Evolutionary conservation across 2,329 filamentous ascomycete genomes (phyloP), one percentile per base, ranked within the genome.

Genomic region (Ophiostoma quercus): DNA sequence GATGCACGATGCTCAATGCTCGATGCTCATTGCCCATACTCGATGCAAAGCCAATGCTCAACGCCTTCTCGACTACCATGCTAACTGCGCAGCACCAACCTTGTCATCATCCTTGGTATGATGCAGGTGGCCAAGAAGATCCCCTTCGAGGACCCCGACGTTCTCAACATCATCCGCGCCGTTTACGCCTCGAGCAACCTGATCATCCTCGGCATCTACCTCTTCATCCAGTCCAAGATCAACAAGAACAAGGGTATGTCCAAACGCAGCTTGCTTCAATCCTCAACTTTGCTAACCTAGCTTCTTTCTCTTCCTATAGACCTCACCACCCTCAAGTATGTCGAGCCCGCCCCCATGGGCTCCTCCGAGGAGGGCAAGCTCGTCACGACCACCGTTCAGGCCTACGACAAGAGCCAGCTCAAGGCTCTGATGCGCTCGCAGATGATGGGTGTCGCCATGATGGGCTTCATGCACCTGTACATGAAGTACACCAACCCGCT

Each of bases 401-500:
- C 94, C 77, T 99, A 99, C 86, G 95, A 99, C 81, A 85, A 88
- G 77, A 83, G 86, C 76, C 94, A 98, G 84, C 86, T 98, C 78
- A 91, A 91, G 82, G 84, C 87, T 74, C 86, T 92, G 74, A 92
- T 94, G 86, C 95, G 95, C 81, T 87, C 90, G 74, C 94, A 98
- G 84, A 83, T 96, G 77, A 98, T 97, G 92, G 95, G 95, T 72
- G 85, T 99, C 71, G 94, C 87, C 80, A 99, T 99, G 94, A 98
- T 99, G 94, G 88, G 82, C 73, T 92, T 97, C 78, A 98, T 99
- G 94, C 95, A 99, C 84, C 75, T 99, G 73, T 99, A 98, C 89
- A 91, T 99, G 86, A 94, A 97, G 81, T 99, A 98, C 90, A 98
- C 94, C 84, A 99, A 98, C 88, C 95, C 95, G 60, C 91, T 99